Evolutionary conservation across 352 stramenopile genomes (phyloP).

Genomic region (Phytopythium mirpurense): DNA sequence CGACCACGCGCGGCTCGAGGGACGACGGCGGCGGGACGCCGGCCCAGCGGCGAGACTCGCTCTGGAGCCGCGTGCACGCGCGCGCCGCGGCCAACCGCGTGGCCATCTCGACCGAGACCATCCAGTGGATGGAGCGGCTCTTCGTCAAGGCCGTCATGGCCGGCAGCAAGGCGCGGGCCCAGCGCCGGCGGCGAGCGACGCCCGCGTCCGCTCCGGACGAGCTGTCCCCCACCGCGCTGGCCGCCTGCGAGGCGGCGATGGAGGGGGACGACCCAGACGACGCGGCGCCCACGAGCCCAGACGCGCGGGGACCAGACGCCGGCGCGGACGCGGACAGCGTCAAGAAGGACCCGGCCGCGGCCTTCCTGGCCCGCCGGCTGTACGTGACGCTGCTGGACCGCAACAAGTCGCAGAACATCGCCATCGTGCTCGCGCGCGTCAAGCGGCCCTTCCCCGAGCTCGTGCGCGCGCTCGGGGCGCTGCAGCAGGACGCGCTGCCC

Average conservation of each 20-base stretch:
- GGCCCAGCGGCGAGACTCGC: constrained; percentile 29
- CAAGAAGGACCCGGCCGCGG: constrained; percentile 16
- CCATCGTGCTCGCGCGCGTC: constrained; percentile 69
- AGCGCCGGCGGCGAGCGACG: not conserved
- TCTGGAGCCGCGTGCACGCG: constrained; percentile 44
- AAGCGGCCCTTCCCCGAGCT: constrained; percentile 59
- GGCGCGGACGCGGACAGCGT: constrained; percentile 9
- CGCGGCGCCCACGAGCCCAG: too few relatives aligned
- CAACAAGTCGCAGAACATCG: constrained; percentile 86
- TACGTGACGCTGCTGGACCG: constrained; percentile 66
- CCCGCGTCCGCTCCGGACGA: not conserved
- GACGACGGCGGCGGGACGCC: too few relatives aligned
- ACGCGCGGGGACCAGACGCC: not conserved
- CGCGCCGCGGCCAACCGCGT: constrained; percentile 22
- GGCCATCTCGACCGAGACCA: constrained; percentile 51
- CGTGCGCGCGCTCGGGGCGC: constrained; percentile 47
- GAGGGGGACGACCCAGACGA: not conserved
- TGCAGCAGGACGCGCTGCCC: constrained; percentile 64
- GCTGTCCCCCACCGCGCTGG: not conserved
- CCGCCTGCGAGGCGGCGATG: not conserved
- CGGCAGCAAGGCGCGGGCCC: constrained; percentile 9
- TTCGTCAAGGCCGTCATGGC: constrained; percentile 55
- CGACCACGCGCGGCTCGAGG: too few relatives aligned
- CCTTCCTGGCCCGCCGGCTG: constrained; percentile 38
- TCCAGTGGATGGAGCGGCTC: constrained; percentile 63